Base-by-base conservation (phyloP, 129 eudicot genomes). In the Deinandra increscens region DNA sequence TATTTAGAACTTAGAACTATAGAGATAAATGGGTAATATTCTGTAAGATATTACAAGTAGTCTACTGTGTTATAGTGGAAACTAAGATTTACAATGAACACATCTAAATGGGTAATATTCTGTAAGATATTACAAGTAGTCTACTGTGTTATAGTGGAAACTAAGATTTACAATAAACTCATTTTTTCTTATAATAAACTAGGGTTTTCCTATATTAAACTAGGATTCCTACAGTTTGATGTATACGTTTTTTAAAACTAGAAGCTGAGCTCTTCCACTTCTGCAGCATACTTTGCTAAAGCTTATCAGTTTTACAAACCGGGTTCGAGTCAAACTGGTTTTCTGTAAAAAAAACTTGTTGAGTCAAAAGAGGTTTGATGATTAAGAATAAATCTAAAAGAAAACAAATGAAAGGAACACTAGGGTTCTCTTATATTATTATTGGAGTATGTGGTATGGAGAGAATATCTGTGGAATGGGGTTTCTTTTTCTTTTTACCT, bases 231-330 rank as follows among this genome's bases (percentile, higher is more conserved):
- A 15, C 51, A 36, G 38, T 36, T 6, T 50, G 50, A 19, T 14
- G 17, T 37, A 11, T 26, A 9, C 29, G 17, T 5, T 45, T 33
- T 26, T 17, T 18, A 22, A 9, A 9, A 26, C 3, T 9, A 31
- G 22, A 23, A 54, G 9, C 14, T 69, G 50, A 55, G 64, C 64
- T 54, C 74, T 56, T 53, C 13, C 64, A n/a, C 37, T 69, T 51
- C 18, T 13, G 8, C n/a, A 13, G 7, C 41, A 50, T 45, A 20
- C 41, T 54, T 10, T 69, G 41, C 39, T 54, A 23, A 56, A 49
- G 51, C 51, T 4, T 46, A 46, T 46, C 14, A 12, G 31, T 18
- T 45, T 45, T 45, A 45, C 51, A 45, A 45, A 45, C 7, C 19
- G 19, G 51, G 51, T 45, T 45, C 18, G 3, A 18, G 17, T 45